A percentile compares a stretch with the other conserved stretches of the same genome.
phyloP scores from a whole-genome alignment of 2,329 filamentous ascomycete genomes.

The Escovopsis sp. region DNA sequence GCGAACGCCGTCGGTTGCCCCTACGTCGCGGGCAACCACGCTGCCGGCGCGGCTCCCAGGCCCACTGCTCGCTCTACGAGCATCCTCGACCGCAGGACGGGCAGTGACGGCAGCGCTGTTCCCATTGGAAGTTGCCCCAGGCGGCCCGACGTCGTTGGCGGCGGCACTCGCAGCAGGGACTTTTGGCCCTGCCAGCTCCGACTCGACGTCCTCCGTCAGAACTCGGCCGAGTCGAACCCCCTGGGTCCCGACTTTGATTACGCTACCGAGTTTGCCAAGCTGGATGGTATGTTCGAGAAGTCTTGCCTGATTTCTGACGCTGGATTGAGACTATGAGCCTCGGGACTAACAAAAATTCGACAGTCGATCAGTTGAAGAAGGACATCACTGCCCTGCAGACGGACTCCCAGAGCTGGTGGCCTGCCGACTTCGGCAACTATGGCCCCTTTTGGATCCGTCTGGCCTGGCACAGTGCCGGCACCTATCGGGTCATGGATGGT shows the following conservation, averaged over 20 bases:
- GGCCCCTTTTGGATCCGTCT: constrained; percentile 65
- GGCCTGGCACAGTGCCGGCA: constrained; percentile 68
- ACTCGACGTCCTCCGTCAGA: constrained; percentile 58
- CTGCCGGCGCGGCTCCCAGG: neutral
- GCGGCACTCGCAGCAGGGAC: constrained; percentile 52
- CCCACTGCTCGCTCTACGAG: neutral
- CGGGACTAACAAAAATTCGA: neutral
- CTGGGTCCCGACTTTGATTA: constrained; percentile 54
- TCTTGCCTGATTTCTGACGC: too few species aligned
- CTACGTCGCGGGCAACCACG: constrained; percentile 4
- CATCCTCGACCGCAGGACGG: constrained; percentile 4
- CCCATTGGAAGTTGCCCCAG: constrained; percentile 5
- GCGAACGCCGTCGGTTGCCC: constrained; percentile 4
- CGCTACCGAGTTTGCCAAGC: constrained; percentile 51
- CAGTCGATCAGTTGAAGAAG: constrained; percentile 48
- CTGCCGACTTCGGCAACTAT: constrained; percentile 67
- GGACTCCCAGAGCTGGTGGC: constrained; percentile 67
- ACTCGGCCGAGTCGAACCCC: constrained; percentile 48
- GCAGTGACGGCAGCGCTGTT: constrained; percentile 3
- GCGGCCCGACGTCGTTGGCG: constrained; percentile 32
- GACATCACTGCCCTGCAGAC: constrained; percentile 56
- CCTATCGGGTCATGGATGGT: constrained; percentile 59
- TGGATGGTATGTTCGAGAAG: constrained; percentile 40
- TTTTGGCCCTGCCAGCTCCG: constrained; percentile 60
- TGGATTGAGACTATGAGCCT: too few species aligned